A percentile compares a stretch with the other conserved stretches of the same genome.
Evolutionary conservation across 169 alveolate genomes (phyloP).

Genomic region (Eimeria zaria): DNA sequence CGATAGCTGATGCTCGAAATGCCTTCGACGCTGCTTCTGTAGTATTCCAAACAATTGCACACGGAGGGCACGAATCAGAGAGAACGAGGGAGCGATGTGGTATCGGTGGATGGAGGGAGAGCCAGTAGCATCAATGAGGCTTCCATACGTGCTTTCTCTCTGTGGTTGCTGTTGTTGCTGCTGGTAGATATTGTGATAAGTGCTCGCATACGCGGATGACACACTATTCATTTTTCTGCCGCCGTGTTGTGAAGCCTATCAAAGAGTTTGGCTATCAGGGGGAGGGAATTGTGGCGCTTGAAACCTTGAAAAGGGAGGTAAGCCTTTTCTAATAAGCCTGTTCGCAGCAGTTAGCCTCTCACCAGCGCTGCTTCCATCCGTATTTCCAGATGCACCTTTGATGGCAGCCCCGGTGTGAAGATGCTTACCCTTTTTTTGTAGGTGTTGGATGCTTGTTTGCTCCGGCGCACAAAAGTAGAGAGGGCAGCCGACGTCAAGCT

Average conservation of each 20-base stretch:
- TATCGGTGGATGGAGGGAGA: not conserved
- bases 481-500: slow-evolving; percentile 92
- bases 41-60: not conserved
- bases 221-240: slow-evolving; percentile 93
- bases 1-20: not conserved
- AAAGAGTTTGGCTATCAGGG: slow-evolving; percentile 91
- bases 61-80: not conserved
- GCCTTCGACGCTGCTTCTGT: not conserved
- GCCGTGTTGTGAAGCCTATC: slow-evolving; percentile 93
- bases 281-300: slow-evolving; percentile 91
- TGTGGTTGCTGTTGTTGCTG: not conserved
- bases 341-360: not conserved
- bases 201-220: slow-evolving; percentile 93
- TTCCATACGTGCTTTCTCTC: not conserved
- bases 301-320: slow-evolving; percentile 86
- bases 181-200: slow-evolving; percentile 88
- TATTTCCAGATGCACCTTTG: slow-evolving; percentile 5
- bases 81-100: not conserved
- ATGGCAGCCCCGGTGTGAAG: not conserved
- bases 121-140: not conserved
- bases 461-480: slow-evolving; percentile 94
- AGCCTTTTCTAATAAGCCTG: not conserved
- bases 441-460: slow-evolving; percentile 75
- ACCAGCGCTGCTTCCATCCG: not conserved
- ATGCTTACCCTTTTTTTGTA: not conserved